phyloP scores from a whole-genome alignment of 78 protist species.

The Reticulomyxa filosa region DNA sequence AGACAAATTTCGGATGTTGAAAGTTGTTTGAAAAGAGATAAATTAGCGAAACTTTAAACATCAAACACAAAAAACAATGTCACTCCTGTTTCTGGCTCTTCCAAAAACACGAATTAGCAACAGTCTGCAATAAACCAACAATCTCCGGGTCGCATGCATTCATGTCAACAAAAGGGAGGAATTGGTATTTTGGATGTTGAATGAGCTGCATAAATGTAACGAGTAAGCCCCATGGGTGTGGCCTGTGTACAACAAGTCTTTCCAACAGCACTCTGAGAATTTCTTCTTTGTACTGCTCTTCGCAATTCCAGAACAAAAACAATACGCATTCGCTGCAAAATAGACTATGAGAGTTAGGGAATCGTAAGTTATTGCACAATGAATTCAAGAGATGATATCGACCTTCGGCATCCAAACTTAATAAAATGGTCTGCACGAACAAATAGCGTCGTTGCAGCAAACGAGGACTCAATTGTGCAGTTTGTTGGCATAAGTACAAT shows the following conservation, averaged over 20 bases:
- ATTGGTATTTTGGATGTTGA: conserved; percentile 60
- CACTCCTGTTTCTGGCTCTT: no score
- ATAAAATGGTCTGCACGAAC: conserved; percentile 13
- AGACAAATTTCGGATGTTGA: no score
- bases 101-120: conserved; percentile 48
- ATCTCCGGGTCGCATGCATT: conserved; percentile 69
- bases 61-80: no score
- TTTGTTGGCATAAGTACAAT: conserved; percentile 36
- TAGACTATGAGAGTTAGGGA: conserved; percentile 88
- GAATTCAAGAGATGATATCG: conserved; percentile 72
- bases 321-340: conserved; percentile 80
- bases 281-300: conserved; percentile 56
- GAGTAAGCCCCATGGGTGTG: conserved; percentile 97
- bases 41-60: no score
- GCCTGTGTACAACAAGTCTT: conserved; percentile 72
- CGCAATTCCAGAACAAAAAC: conserved; percentile 48
- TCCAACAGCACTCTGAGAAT: conserved; percentile 77
- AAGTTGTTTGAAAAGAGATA: no score
- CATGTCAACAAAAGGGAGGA: conserved; percentile 54
- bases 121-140: conserved; percentile 64
- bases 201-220: conserved; percentile 85
- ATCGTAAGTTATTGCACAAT: conserved; percentile 84
- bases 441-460: background rate
- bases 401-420: conserved; percentile 67
- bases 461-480: conserved; percentile 32